Percentiles rank a stretch among this genome's conserved stretches.
phyloP scores from a whole-genome alignment of 2,329 filamentous ascomycete genomes.

The Davidsoniella australis region DNA sequence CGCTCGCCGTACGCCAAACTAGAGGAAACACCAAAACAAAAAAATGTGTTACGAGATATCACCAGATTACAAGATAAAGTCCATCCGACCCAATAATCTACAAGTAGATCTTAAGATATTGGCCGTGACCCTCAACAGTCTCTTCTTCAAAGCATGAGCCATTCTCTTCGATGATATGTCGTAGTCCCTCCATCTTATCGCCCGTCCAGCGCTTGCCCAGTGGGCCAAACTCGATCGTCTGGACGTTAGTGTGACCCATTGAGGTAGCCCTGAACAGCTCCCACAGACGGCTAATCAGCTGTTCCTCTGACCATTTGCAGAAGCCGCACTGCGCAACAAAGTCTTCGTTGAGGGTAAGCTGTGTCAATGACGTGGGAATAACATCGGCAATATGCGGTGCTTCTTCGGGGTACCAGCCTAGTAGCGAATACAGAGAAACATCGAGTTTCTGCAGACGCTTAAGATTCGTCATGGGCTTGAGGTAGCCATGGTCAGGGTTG shows the following conservation, averaged over 20 bases:
- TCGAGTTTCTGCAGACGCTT: slow-evolving; percentile 9
- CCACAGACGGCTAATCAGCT: slow-evolving; percentile 4
- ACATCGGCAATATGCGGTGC: slow-evolving; percentile 9
- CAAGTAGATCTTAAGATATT: slow-evolving; percentile 8
- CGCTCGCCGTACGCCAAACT: no score
- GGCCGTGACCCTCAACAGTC: slow-evolving; percentile 6
- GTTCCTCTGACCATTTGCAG: slow-evolving; percentile 6
- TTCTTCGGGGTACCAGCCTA: slow-evolving; percentile 10
- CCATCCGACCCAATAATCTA: background rate
- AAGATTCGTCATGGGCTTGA: slow-evolving; percentile 8
- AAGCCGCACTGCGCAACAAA: slow-evolving; percentile 4
- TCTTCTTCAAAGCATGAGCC: slow-evolving; percentile 8
- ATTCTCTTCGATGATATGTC: background rate
- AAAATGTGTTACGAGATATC: no score
- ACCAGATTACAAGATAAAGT: background rate
- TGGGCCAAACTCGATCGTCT: slow-evolving; percentile 9
- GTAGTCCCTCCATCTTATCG: slow-evolving; percentile 6
- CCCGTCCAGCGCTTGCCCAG: slow-evolving; percentile 9
- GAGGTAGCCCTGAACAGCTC: slow-evolving; percentile 9
- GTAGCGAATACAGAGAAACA: slow-evolving; percentile 6
- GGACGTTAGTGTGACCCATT: slow-evolving; percentile 6
- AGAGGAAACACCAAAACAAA: no score
- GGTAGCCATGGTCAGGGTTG: slow-evolving; percentile 1
- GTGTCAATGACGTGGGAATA: slow-evolving; percentile 8
- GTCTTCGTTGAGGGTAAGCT: slow-evolving; percentile 10